phyloP scores from a whole-genome alignment of 768 basidiomycete genomes.

The Mycena galopus region DNA sequence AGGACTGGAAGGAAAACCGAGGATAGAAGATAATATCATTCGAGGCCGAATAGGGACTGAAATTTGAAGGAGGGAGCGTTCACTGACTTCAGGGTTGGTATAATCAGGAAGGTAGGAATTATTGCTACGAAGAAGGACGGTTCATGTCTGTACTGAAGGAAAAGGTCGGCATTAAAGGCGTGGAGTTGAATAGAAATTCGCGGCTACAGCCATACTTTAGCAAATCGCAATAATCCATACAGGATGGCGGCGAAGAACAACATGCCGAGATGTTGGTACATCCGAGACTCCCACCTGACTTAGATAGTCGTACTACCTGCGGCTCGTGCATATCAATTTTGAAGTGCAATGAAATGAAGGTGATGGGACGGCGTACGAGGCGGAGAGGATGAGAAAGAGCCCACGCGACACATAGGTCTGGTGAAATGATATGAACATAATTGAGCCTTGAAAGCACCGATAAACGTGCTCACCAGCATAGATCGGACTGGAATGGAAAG shows the following conservation, averaged over 20 bases:
- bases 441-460: not conserved
- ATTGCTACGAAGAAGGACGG: too few species aligned
- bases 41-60: too few species aligned
- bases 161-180: not conserved
- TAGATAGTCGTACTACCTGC: not conserved
- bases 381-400: not conserved
- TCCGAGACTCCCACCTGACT: not conserved
- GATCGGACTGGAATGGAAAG: not conserved
- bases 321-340: not conserved
- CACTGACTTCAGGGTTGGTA: too few species aligned
- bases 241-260: not conserved
- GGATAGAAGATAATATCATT: too few species aligned
- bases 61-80: too few species aligned
- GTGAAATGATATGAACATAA: not conserved
- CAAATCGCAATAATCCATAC: not conserved
- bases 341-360: not conserved
- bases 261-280: not conserved
- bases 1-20: too few species aligned
- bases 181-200: not conserved
- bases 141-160: not conserved
- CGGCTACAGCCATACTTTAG: not conserved
- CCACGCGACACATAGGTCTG: not conserved
- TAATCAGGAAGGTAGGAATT: too few species aligned
- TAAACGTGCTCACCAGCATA: not conserved
- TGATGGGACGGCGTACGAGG: not conserved